Percentiles rank a stretch among this genome's conserved stretches.
Conservation (phyloP, 768 basidiomycete species). For the Boletus rufocinnamomeus region DNA sequence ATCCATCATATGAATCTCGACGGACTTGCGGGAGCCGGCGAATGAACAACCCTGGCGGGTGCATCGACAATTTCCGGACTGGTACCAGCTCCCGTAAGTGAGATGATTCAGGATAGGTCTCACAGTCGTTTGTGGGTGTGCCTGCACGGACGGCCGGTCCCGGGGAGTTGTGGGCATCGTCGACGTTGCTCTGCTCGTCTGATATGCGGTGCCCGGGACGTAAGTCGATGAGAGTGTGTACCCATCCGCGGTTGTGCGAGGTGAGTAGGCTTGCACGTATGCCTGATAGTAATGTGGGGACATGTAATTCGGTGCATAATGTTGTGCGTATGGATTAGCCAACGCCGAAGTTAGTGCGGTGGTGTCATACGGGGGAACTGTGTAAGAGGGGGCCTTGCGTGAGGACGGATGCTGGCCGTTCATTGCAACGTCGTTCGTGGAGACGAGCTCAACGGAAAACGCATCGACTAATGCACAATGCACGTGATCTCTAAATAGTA, state of each 20-base stretch:
- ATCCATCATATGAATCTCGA: constrained; percentile 87
- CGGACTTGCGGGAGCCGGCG: constrained; percentile 64
- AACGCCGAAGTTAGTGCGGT: constrained; percentile 27
- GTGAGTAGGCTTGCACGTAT: constrained; percentile 40
- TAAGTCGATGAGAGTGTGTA: constrained; percentile 44
- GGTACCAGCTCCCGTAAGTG: constrained; percentile 53
- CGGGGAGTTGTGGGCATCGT: background rate
- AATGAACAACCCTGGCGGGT: constrained; percentile 66
- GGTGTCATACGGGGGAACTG: constrained; percentile 25
- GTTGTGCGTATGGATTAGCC: constrained; percentile 33
- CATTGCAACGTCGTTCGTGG: constrained; percentile 3
- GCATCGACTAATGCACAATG: background rate
- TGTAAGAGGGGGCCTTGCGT: constrained; percentile 10
- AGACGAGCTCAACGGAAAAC: background rate
- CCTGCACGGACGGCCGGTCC: constrained; percentile 5
- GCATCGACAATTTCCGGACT: constrained; percentile 61
- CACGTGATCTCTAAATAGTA: constrained; percentile 25
- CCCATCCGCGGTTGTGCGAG: constrained; percentile 35
- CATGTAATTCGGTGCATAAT: constrained; percentile 30
- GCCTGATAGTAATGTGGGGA: constrained; percentile 61
- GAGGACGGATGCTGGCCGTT: constrained; percentile 17
- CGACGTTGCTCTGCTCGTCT: background rate
- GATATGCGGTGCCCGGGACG: constrained; percentile 20
- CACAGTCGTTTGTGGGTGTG: constrained; percentile 3
- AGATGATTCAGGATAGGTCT: constrained; percentile 22